phyloP scores from a whole-genome alignment of 352 stramenopile genomes.

The Phytophthora quininea region DNA sequence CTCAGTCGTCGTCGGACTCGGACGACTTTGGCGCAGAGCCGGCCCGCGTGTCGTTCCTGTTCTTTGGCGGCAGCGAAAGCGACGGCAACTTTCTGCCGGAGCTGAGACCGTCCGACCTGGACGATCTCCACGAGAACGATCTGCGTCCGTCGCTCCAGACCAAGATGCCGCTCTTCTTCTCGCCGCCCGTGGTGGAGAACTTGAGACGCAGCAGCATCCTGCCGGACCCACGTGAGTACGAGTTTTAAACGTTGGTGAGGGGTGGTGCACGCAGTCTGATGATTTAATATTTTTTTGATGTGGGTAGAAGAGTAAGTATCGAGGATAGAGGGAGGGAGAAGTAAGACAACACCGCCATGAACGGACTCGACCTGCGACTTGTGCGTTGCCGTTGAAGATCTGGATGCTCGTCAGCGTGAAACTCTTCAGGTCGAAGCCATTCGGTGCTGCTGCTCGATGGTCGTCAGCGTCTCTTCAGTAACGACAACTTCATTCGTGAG shows the following conservation, averaged over 20 bases:
- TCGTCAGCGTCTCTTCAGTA: too few relatives aligned
- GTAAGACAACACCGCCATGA: not conserved
- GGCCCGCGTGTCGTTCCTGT: slow-evolving; percentile 50
- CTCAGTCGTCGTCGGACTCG: slow-evolving; percentile 37
- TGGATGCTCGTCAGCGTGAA: not conserved
- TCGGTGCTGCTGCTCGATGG: not conserved
- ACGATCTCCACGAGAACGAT: slow-evolving; percentile 50
- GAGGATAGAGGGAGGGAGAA: slow-evolving; percentile 19
- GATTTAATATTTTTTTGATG: slow-evolving; percentile 42
- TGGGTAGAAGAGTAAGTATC: slow-evolving; percentile 34
- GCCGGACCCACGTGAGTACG: slow-evolving; percentile 60
- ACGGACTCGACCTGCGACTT: too few relatives aligned
- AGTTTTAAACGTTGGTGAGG: slow-evolving; percentile 42
- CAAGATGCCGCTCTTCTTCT: slow-evolving; percentile 77
- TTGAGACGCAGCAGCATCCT: slow-evolving; percentile 53
- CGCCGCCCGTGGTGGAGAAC: slow-evolving; percentile 43
- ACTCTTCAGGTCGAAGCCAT: slow-evolving; percentile 9
- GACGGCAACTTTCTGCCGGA: slow-evolving; percentile 58
- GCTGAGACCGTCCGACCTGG: slow-evolving; percentile 37
- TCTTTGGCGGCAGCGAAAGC: slow-evolving; percentile 66
- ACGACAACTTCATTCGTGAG: too few relatives aligned
- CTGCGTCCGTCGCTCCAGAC: slow-evolving; percentile 62
- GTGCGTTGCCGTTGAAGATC: too few relatives aligned
- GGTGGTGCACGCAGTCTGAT: slow-evolving; percentile 5
- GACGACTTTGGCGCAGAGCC: slow-evolving; percentile 30